phyloP scores from a whole-genome alignment of 2,329 filamentous ascomycete genomes.

The Apiospora phragmitis region DNA sequence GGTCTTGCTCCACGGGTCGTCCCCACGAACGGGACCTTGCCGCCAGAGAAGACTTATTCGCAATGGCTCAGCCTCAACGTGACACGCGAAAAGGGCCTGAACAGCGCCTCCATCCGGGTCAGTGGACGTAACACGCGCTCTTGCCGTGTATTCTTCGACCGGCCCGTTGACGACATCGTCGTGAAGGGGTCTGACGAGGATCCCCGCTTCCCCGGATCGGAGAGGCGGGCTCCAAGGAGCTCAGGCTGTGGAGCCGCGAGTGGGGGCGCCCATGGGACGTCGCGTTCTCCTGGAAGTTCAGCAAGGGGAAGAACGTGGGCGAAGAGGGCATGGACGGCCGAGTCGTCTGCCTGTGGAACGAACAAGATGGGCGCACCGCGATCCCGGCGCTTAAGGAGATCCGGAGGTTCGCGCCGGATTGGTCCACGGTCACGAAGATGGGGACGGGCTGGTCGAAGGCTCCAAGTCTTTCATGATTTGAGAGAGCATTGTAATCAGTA shows the following conservation, averaged over 20 bases:
- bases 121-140: constrained; percentile 7
- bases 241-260: constrained; percentile 9
- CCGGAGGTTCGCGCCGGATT: constrained; percentile 8
- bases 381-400: constrained; percentile 11
- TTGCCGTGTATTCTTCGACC: constrained; percentile 6
- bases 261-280: constrained; percentile 4
- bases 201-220: constrained; percentile 7
- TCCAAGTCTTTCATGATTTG: constrained; percentile 9
- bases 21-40: constrained; percentile 6
- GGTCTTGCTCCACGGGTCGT: constrained; percentile 1
- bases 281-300: constrained; percentile 1
- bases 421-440: constrained; percentile 6
- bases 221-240: constrained; percentile 2
- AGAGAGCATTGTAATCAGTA: neutral
- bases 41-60: constrained; percentile 7
- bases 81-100: neutral
- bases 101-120: constrained; percentile 4
- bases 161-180: neutral
- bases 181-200: constrained; percentile 7
- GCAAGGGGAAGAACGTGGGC: constrained; percentile 1
- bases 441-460: constrained; percentile 7
- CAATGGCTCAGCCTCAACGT: constrained; percentile 3
- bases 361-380: constrained; percentile 1
- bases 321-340: constrained; percentile 7
- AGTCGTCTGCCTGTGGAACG: constrained; percentile 11